phyloP scores from a whole-genome alignment of 768 basidiomycete genomes.

The Trametes sanguinea region DNA sequence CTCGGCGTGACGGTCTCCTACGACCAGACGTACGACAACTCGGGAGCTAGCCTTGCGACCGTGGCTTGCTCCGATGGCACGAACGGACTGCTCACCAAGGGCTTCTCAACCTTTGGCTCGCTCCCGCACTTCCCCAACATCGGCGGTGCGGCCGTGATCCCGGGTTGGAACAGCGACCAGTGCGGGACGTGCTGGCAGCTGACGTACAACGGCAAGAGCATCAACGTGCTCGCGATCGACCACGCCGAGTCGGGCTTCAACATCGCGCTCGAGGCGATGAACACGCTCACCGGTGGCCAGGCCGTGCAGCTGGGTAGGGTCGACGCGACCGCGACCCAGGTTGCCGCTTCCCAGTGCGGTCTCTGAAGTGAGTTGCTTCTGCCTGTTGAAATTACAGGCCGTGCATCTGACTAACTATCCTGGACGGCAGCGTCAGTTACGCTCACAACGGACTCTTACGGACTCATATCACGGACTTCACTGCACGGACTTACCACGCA shows the following conservation, averaged over 20 bases:
- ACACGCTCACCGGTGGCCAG: slow-evolving; percentile 32
- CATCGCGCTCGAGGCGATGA: slow-evolving; percentile 35
- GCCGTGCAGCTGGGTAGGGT: slow-evolving; percentile 28
- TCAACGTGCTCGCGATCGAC: slow-evolving; percentile 57
- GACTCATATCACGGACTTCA: slow-evolving; percentile 3
- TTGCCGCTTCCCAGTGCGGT: slow-evolving; percentile 38
- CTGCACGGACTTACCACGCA: neutral
- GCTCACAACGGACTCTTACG: slow-evolving; percentile 5
- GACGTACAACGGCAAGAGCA: slow-evolving; percentile 46
- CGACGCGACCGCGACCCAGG: slow-evolving; percentile 31
- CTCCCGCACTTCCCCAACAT: slow-evolving; percentile 63
- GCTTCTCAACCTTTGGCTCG: slow-evolving; percentile 45
- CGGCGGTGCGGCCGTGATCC: slow-evolving; percentile 54
- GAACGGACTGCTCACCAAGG: slow-evolving; percentile 33
- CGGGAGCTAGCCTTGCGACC: slow-evolving; percentile 37
- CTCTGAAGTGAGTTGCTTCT: slow-evolving; percentile 32
- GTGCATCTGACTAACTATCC: too few relatives aligned
- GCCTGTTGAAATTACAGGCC: too few relatives aligned
- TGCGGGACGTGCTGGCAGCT: slow-evolving; percentile 67
- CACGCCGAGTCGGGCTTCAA: slow-evolving; percentile 43
- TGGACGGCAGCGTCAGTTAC: neutral
- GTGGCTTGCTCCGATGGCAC: slow-evolving; percentile 55
- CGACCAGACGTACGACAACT: slow-evolving; percentile 54
- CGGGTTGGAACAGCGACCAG: slow-evolving; percentile 49
- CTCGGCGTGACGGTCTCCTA: slow-evolving; percentile 37